phyloP scores from a whole-genome alignment of 2,329 filamentous ascomycete genomes.

The Akanthomyces uredinophilus region DNA sequence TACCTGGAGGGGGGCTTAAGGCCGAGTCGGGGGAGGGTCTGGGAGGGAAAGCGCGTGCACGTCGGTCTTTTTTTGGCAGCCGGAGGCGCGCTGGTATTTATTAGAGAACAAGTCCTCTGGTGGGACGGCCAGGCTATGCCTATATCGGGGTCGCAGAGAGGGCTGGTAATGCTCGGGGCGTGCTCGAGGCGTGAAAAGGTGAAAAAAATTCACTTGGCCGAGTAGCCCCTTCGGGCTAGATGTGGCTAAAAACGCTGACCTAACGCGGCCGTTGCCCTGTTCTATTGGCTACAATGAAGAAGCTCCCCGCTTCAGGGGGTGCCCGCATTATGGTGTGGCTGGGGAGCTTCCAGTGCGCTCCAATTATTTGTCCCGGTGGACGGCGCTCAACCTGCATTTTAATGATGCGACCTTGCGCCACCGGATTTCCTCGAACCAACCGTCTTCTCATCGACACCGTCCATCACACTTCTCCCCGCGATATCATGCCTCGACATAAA shows the following conservation, averaged over 20 bases:
- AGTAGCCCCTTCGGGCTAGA: conserved; percentile 16
- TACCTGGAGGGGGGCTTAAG: conserved; percentile 9
- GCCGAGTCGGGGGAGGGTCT: conserved; percentile 28
- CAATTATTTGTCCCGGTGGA: neutral
- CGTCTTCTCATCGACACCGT: neutral
- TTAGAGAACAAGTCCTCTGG: conserved; percentile 35
- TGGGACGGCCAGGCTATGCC: conserved; percentile 31
- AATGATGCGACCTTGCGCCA: neutral
- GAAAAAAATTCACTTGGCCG: conserved; percentile 33
- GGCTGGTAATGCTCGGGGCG: conserved; percentile 20
- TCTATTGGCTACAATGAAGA: neutral
- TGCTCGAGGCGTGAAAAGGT: neutral
- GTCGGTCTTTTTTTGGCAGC: conserved; percentile 39
- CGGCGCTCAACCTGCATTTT: neutral
- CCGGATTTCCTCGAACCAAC: neutral
- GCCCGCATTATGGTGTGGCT: neutral
- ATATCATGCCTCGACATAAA: neutral
- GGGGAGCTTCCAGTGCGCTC: conserved; percentile 5
- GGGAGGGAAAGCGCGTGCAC: conserved; percentile 42
- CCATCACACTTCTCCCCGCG: neutral
- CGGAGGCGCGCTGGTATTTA: conserved; percentile 43
- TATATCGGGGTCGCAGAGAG: conserved; percentile 33
- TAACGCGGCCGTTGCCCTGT: neutral
- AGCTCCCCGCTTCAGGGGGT: neutral
- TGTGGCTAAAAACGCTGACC: conserved; percentile 9